Evolutionary conservation across 139 green algal genomes (phyloP).

Genomic region (Ulvella scutata): DNA sequence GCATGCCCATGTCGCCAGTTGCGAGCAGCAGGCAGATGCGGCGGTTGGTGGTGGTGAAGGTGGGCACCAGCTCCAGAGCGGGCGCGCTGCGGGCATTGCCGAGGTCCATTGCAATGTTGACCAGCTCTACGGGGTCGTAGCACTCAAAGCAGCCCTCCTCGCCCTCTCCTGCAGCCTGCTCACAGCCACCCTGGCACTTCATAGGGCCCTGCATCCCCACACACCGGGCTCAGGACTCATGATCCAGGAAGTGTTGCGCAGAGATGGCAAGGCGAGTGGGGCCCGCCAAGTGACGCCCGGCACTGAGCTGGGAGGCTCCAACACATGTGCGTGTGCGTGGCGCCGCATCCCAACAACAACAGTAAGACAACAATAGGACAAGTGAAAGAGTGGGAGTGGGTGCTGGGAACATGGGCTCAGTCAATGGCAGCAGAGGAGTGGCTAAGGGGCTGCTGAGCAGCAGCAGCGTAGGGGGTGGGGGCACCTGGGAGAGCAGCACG

Average conservation of each 20-base stretch:
- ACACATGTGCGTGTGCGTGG: no score
- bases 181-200: conserved; percentile 40
- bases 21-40: conserved; percentile 61
- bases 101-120: conserved; percentile 60
- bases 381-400: no score
- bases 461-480: neutral
- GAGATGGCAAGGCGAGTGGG: no score
- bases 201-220: conserved; percentile 23
- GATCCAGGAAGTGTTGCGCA: neutral
- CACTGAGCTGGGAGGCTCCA: no score
- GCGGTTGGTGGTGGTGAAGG: conserved; percentile 67
- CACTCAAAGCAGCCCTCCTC: conserved; percentile 41
- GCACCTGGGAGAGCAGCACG: conserved; percentile 54
- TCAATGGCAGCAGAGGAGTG: no score
- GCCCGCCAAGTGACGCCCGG: no score
- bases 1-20: conserved; percentile 33
- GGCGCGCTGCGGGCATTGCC: conserved; percentile 61
- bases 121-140: conserved; percentile 16
- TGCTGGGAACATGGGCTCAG: no score
- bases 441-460: neutral
- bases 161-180: neutral
- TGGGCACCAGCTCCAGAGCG: conserved; percentile 63
- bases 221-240: neutral
- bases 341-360: no score
- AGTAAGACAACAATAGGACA: no score